Base-by-base conservation (phyloP, 2,329 filamentous ascomycete genomes). In the Chaetomiaceae sp. region DNA sequence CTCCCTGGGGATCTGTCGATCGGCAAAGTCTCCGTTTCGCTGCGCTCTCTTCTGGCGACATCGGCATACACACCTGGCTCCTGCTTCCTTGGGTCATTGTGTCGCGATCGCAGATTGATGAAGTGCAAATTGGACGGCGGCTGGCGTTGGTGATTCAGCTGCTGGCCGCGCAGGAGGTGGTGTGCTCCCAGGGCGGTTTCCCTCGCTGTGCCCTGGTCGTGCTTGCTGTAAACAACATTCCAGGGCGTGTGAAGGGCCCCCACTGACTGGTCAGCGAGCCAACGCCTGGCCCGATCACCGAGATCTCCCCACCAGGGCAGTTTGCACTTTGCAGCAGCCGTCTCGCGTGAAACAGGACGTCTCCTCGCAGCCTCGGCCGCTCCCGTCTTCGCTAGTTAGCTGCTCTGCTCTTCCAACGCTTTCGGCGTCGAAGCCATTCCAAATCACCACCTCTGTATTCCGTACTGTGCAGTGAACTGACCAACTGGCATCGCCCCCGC, bases 201-300 rank as follows among this genome's bases (percentile, higher is more conserved):
- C 19, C 29, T 42, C 40, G 4, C 46, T 33, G 46, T 44, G 46
- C 46, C 46, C 9, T 44, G 12, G 20, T 14, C 29, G 14, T 30
- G 40, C 41, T 20, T 26, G 29, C 10, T 4, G 32, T n/a, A 32
- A 24, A 32, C 46, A 37, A 26, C 30, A 37, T 37, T 27, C 41
- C 15, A 2, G 11, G 6, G 34, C 29, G 22, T 29, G 5, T 19
- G 36, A 30, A 17, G n/a, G 7, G 15, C 26, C 27, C 47, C 34
- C 42, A 41, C n/a, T n/a, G 22, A 37, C 19, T 37, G 38, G 34
- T 29, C 47, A 38, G 11, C 26, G 32, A 24, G 27, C 42, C 47
- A 49, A 49, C 41, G 40, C 40, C 40, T 20, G 20, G 8, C 41
- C 32, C 18, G 34, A 36, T 19, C 22, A n/a, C 15, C 17, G 12